A percentile compares a stretch with the other conserved stretches of the same genome.
phyloP scores from a whole-genome alignment of 768 basidiomycete genomes.

The Hebeloma cylindrosporum region DNA sequence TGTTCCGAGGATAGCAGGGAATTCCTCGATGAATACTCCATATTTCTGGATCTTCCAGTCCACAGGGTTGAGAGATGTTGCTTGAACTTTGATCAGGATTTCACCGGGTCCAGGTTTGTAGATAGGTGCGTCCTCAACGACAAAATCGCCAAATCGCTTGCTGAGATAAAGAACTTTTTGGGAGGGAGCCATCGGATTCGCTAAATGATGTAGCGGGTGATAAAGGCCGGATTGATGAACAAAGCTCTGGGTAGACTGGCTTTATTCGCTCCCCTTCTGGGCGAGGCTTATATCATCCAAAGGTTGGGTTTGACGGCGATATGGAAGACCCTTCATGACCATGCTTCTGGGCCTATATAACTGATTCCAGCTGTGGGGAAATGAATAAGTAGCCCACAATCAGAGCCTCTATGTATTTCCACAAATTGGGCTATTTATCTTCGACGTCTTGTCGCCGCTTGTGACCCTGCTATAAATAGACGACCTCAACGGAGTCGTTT shows the following conservation, averaged over 20 bases:
- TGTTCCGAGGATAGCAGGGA: slow-evolving; percentile 44
- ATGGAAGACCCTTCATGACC: too few relatives aligned
- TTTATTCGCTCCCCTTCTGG: neutral
- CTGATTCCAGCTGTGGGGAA: too few relatives aligned
- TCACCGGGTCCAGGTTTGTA: slow-evolving; percentile 37
- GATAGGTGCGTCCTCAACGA: slow-evolving; percentile 16
- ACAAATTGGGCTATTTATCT: too few relatives aligned
- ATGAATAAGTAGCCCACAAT: too few relatives aligned
- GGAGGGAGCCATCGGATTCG: slow-evolving; percentile 30
- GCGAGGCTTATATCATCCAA: too few relatives aligned
- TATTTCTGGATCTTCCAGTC: slow-evolving; percentile 37
- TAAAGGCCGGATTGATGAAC: neutral
- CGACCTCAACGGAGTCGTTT: too few relatives aligned
- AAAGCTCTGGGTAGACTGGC: neutral
- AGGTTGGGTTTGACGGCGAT: too few relatives aligned
- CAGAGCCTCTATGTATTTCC: too few relatives aligned
- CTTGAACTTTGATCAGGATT: slow-evolving; percentile 41
- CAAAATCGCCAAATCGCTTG: slow-evolving; percentile 19
- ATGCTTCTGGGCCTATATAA: too few relatives aligned
- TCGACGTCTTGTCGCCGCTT: too few relatives aligned
- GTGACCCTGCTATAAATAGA: too few relatives aligned
- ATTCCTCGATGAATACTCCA: slow-evolving; percentile 33
- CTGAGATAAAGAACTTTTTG: slow-evolving; percentile 31
- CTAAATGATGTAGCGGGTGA: neutral
- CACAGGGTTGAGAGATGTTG: slow-evolving; percentile 47